Base-by-base conservation (phyloP, 306 rosid genomes). In the Abrus precatorius region DNA sequence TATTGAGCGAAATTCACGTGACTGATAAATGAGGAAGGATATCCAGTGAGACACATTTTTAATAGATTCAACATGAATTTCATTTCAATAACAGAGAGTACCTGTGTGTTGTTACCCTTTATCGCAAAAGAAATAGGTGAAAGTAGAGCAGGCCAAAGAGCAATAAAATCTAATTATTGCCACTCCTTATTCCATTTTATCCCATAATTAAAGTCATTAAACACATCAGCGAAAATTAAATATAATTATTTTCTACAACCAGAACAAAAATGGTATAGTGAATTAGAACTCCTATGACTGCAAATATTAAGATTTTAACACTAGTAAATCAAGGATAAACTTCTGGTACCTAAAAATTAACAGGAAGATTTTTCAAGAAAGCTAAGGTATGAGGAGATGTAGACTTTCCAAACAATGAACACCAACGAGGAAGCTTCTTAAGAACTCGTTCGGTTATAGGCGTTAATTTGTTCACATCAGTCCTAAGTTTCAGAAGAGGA, bases 361-460 rank as follows among this genome's bases (percentile, higher is more conserved):
- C 79, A 29, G 93, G 91, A 74, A 95, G 98, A 77, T 84, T 78
- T 77, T 48, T 88, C 54, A 95, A 81, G 87, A 95, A 93, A 11
- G 99, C 85, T 38, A 95, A 82, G 77, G 88, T 83, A 83, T 73
- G 74, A 3, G 99, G 99, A 80, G 97, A 88, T 30, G 96, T 93
- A 30, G 97, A 95, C 87, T 95, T 95, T 43, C 99, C 99, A 71
- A 95, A 95, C 85, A 82, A 83, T 3, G 99, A 89, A 75, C 99
- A 91, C 99, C 99, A 93, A 41, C 80, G 43, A 7, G 97, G 96
- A 87, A 95, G 96, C 89, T 91, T 93, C 73, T 40, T 27, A 55
- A 93, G 93, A 75, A 95, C 76, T 56, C 86, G 74, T 71, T 89
- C 76, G 2, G 90, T 87, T 82, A 87, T 84, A 3, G 96, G 88